Conservation (phyloP, 768 basidiomycete genomes). For the Termitomyces sp. region DNA sequence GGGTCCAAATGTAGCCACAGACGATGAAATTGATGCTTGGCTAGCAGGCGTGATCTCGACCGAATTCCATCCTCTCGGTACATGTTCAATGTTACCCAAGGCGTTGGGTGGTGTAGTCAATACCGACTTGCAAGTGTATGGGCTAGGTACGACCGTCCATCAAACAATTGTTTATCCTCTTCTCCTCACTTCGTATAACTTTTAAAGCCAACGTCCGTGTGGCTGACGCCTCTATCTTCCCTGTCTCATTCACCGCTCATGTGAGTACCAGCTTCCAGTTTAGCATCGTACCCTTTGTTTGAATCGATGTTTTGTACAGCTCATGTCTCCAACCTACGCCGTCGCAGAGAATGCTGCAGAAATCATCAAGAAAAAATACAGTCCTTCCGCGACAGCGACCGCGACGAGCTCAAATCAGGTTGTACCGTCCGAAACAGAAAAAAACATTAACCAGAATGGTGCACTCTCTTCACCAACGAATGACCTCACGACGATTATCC, state of each 20-base stretch:
- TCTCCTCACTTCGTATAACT: background rate
- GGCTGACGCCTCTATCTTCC: conserved; percentile 20
- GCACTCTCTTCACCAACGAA: background rate
- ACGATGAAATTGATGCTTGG: conserved; percentile 54
- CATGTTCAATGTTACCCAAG: conserved; percentile 54
- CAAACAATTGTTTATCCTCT: background rate
- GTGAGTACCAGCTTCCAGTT: conserved; percentile 7
- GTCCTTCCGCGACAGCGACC: background rate
- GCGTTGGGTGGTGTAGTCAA: conserved; percentile 56
- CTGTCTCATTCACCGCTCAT: conserved; percentile 19
- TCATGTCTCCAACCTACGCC: conserved; percentile 6
- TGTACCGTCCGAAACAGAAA: background rate
- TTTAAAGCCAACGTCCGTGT: conserved; percentile 41
- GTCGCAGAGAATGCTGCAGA: conserved; percentile 10
- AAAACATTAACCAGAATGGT: background rate
- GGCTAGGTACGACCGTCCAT: conserved; percentile 25
- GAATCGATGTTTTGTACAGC: background rate
- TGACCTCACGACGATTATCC: background rate
- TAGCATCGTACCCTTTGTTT: background rate
- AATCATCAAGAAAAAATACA: background rate
- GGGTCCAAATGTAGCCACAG: conserved; percentile 43
- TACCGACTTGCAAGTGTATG: conserved; percentile 49
- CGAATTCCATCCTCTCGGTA: conserved; percentile 57
- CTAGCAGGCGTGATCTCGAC: conserved; percentile 36
- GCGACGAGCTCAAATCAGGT: background rate